Evolutionary conservation across 2,329 filamentous ascomycete species (phyloP).

Genomic region (Diaporthe nobilis): DNA sequence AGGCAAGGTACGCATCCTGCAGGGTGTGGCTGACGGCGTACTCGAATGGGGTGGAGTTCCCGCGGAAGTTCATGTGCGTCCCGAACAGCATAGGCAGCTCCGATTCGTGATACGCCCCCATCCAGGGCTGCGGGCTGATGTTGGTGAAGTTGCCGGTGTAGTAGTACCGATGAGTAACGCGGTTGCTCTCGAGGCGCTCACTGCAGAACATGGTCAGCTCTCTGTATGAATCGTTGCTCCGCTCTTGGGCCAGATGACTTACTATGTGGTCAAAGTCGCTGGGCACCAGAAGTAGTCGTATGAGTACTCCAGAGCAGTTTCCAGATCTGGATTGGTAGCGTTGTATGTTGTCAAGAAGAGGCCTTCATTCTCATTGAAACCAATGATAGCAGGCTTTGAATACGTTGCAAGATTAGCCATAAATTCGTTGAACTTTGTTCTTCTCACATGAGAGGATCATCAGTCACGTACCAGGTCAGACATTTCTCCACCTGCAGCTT

Average conservation of each 20-base stretch:
- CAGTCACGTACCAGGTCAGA: slow-evolving; percentile 46
- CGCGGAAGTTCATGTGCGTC: slow-evolving; percentile 47
- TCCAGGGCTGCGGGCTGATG: slow-evolving; percentile 46
- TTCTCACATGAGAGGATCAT: not conserved
- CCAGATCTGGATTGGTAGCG: slow-evolving; percentile 41
- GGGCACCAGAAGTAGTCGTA: slow-evolving; percentile 47
- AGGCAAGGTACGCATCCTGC: slow-evolving; percentile 44
- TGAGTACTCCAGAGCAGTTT: slow-evolving; percentile 38
- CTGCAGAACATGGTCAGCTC: not conserved
- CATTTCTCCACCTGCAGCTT: slow-evolving; percentile 46
- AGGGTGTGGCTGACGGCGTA: slow-evolving; percentile 42
- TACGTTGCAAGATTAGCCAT: not conserved
- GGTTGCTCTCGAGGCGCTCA: slow-evolving; percentile 32
- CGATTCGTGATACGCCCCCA: slow-evolving; percentile 50
- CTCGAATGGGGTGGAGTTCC: slow-evolving; percentile 42
- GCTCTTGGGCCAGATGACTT: not conserved
- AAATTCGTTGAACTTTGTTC: not conserved
- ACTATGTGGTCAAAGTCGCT: slow-evolving; percentile 35
- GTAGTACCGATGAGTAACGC: slow-evolving; percentile 47
- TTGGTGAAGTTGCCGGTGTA: slow-evolving; percentile 51
- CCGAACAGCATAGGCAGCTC: slow-evolving; percentile 53
- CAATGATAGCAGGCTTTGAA: slow-evolving; percentile 45
- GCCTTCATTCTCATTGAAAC: slow-evolving; percentile 46
- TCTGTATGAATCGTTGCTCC: not conserved
- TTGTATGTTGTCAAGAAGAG: slow-evolving; percentile 43